Percentiles rank a stretch among this genome's conserved stretches.
phyloP scores from a whole-genome alignment of 2,329 filamentous ascomycete species.

The Alternaria tenuissima region DNA sequence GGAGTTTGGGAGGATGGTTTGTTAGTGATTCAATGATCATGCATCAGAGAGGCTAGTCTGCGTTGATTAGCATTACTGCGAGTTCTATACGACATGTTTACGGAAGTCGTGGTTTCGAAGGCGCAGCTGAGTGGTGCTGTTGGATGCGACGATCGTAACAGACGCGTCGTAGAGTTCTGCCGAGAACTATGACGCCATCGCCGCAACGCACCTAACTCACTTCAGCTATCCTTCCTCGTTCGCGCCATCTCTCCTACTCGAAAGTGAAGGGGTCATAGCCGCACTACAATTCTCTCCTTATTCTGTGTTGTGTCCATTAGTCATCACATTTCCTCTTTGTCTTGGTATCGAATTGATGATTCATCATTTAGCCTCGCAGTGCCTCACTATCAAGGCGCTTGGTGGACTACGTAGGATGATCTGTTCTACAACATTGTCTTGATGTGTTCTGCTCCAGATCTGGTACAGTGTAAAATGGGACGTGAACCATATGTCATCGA shows the following conservation, averaged over 20 bases:
- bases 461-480: background rate
- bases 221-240: background rate
- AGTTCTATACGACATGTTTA: background rate
- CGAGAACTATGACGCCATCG: background rate
- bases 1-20: no score
- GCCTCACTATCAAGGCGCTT: no score
- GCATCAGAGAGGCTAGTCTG: background rate
- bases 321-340: no score
- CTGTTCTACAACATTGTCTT: background rate
- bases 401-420: background rate
- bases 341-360: no score
- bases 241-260: background rate
- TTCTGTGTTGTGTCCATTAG: no score
- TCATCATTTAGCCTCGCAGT: background rate
- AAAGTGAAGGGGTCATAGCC: no score
- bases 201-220: background rate
- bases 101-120: background rate
- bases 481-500: background rate
- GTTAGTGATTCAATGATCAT: no score
- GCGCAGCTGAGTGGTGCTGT: background rate
- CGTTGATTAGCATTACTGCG: background rate
- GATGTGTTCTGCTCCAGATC: background rate
- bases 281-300: no score
- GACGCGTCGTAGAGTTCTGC: background rate
- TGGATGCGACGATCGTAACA: background rate